Conservation (phyloP, 108 stramenopile genomes). For the Nannochloropsis oceanica region DNA sequence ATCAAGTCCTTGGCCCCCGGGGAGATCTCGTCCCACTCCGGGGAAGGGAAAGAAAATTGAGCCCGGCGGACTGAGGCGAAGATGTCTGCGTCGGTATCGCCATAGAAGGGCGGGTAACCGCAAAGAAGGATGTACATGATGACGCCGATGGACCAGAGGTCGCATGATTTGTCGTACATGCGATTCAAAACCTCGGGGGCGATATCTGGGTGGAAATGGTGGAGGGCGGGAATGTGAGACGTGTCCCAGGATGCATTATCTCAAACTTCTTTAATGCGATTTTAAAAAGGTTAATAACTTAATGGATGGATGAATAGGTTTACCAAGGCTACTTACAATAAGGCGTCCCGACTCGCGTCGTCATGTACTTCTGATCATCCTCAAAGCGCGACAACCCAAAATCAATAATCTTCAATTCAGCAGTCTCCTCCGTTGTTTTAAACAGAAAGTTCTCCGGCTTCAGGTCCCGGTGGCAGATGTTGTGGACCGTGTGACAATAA, state of each 20-base stretch:
- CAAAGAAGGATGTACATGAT: conserved; percentile 88
- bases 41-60: conserved; percentile 25
- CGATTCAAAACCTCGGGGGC: conserved; percentile 14
- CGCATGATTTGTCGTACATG: conserved; percentile 32
- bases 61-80: conserved; percentile 21
- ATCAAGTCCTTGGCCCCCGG: conserved; percentile 23
- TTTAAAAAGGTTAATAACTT: neutral
- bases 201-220: conserved; percentile 8
- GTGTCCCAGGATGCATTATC: neutral
- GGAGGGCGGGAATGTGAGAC: neutral
- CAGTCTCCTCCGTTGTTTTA: conserved; percentile 51
- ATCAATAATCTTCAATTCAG: conserved; percentile 91
- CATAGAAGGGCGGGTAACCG: conserved; percentile 95
- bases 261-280: neutral
- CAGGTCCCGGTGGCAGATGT: conserved; percentile 89
- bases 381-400: conserved; percentile 75
- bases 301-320: neutral
- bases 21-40: conserved; percentile 32
- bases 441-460: conserved; percentile 97
- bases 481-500: conserved; percentile 75
- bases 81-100: conserved; percentile 56
- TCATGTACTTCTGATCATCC: conserved; percentile 22
- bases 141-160: conserved; percentile 86
- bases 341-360: conserved; percentile 36
- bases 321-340: conserved; percentile 10